Base-by-base conservation (phyloP, 2,329 filamentous ascomycete genomes). In the Clarireedia monteithiana region DNA sequence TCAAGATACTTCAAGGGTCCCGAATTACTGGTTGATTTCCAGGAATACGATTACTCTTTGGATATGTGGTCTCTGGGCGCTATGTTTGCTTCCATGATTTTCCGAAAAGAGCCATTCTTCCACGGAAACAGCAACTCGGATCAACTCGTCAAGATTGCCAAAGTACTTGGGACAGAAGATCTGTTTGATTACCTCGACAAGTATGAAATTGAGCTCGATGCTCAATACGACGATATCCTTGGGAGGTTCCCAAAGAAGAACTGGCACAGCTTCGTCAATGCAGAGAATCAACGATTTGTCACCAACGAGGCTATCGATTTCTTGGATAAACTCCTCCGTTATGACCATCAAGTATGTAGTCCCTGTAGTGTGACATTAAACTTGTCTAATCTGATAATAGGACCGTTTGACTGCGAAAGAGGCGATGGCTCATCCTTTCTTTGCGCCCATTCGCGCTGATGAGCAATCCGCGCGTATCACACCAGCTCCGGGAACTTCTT, bases 31-130 rank as follows among this genome's bases (percentile, higher is more conserved):
- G 94, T 99, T 50, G 94, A 99, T 69, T 99, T 94, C 77, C 95
- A 99, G 71, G 94, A 97, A 73, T 99, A 99, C 74, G 94, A 99
- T 74, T 99, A 99, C 77, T 96, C 91, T 57, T 80, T 99, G 53
- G 94, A 99, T 71, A 97, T 99, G 92, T 99, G 94, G 94, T 96
- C 91, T 55, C 77, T 99, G 44, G 94, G 94, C 44, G 94, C 95
- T 65, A 99, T 99, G 95, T 99, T 99, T 69, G 94, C 94, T 0
- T 97, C 92, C 38, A 99, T 99, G 94, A 99, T 99, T 71, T 99
- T 99, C 79, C 83, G 94, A 69, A 97, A 97, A 73, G 94, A 99
- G 70, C 94, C 94, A 1, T 99, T 99, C 76, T 99, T 99, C 82
- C 94, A 99, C 67, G 94, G 94, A 60, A 94, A 95, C 75, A 96